These are phyloP conservation scores for Irpex sp. DNA, from an alignment of 1,284 basidiomycete genomes.

Conservation along the genomic window DNA sequence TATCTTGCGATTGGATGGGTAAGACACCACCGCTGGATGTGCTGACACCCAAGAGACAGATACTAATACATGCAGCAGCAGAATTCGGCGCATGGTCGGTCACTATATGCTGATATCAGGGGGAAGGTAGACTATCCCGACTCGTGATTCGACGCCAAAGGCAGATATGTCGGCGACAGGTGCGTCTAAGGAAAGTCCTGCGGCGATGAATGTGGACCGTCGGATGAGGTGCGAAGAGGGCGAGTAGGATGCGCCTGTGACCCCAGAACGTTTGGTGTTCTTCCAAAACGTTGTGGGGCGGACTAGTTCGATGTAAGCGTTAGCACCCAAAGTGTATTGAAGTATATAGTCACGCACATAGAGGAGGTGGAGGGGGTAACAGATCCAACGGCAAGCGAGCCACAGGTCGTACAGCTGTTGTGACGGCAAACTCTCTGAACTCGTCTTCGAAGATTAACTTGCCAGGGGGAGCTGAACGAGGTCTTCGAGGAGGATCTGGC, in stretches of 20 bases:
- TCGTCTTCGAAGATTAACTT: constrained; percentile 4
- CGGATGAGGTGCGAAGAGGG: constrained; percentile 66
- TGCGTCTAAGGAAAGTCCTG: constrained; percentile 58
- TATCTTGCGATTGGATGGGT: background rate
- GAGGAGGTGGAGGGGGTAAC: constrained; percentile 50
- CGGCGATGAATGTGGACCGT: constrained; percentile 69
- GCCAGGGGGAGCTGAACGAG: constrained; percentile 27
- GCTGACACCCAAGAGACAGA: background rate
- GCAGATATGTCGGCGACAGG: constrained; percentile 65
- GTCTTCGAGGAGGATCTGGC: constrained; percentile 11
- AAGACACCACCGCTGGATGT: background rate
- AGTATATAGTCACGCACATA: constrained; percentile 43
- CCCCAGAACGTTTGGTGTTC: constrained; percentile 59
- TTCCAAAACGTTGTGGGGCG: constrained; percentile 75
- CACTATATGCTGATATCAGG: constrained; percentile 21
- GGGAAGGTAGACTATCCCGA: constrained; percentile 37
- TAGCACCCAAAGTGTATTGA: background rate
- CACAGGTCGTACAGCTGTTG: constrained; percentile 26
- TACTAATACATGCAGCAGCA: background rate
- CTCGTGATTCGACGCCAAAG: constrained; percentile 60
- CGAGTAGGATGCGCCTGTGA: constrained; percentile 62
- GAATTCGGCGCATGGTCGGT: background rate
- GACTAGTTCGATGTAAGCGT: constrained; percentile 29
- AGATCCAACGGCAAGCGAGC: constrained; percentile 24
- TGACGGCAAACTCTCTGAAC: constrained; percentile 17